A percentile compares a stretch with the other conserved stretches of the same genome.
Conservation (phyloP, 768 basidiomycete species). For the Holtermannia corniformis region DNA sequence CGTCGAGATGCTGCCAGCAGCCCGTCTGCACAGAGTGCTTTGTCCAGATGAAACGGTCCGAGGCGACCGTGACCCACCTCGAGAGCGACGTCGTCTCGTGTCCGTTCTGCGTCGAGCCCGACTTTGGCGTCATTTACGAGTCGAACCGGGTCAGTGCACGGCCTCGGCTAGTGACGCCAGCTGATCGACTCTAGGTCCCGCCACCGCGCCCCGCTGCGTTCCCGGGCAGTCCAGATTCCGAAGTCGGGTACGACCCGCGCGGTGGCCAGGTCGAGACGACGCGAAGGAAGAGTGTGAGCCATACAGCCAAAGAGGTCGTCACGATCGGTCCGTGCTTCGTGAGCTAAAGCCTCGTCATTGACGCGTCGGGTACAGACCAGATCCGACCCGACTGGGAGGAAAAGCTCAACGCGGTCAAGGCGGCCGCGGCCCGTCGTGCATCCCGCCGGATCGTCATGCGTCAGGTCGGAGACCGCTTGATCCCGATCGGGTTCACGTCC, state of each 20-base stretch:
- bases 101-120: constrained; percentile 94
- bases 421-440: constrained; percentile 89
- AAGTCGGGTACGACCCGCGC: constrained; percentile 22
- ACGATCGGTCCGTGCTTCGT: constrained; percentile 75
- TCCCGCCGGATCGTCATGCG: constrained; percentile 96
- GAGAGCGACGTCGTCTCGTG: constrained; percentile 95
- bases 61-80: constrained; percentile 87
- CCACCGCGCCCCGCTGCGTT: not conserved
- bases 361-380: constrained; percentile 54
- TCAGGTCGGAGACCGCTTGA: constrained; percentile 80
- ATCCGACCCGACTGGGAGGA: constrained; percentile 98
- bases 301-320: constrained; percentile 80
- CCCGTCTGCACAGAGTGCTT: constrained; percentile 99
- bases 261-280: constrained; percentile 16
- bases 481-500: constrained; percentile 92
- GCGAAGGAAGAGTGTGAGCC: constrained; percentile 71
- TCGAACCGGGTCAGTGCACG: constrained; percentile 32
- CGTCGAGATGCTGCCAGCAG: constrained; percentile 95
- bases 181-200: not conserved
- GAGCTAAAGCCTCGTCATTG: not conserved
- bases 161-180: constrained; percentile 37
- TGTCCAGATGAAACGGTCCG: constrained; percentile 93
- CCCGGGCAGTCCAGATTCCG: constrained; percentile 10
- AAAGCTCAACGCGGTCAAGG: constrained; percentile 85
- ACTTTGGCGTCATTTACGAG: constrained; percentile 88